phyloP scores from a whole-genome alignment of 768 basidiomycete genomes.

The Boletales sp. region DNA sequence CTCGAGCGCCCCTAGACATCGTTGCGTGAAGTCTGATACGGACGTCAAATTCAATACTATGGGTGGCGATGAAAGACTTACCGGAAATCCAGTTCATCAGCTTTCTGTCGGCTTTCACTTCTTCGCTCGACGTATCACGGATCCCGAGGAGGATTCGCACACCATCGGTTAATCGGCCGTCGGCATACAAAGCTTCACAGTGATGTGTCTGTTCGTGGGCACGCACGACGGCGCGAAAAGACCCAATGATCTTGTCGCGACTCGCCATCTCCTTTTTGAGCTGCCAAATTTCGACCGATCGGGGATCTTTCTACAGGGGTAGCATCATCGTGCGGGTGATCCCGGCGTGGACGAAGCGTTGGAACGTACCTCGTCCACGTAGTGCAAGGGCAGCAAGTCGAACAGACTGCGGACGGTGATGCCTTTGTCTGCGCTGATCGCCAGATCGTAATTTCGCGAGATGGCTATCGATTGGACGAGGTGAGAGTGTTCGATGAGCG shows the following conservation, averaged over 20 bases:
- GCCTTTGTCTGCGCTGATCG: background rate
- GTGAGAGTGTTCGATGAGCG: slow-evolving; percentile 1
- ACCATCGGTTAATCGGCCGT: background rate
- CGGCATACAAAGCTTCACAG: slow-evolving; percentile 1
- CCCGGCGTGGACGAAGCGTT: no score
- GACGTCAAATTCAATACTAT: background rate
- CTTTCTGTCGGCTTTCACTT: background rate
- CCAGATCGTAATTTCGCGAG: slow-evolving; percentile 5
- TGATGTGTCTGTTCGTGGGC: slow-evolving; percentile 4
- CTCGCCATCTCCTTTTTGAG: no score
- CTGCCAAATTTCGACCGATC: no score
- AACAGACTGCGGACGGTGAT: background rate
- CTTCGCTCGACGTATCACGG: background rate
- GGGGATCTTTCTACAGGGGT: no score
- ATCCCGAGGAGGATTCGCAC: background rate
- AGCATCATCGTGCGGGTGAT: no score
- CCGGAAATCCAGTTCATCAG: slow-evolving; percentile 5
- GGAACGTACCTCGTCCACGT: background rate
- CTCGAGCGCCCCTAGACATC: background rate
- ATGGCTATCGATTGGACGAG: slow-evolving; percentile 3
- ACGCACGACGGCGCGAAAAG: background rate
- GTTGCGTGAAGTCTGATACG: background rate
- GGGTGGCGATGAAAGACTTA: background rate
- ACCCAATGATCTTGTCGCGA: no score
- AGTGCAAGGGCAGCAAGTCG: slow-evolving; percentile 1